Base-by-base conservation (phyloP, 768 basidiomycete genomes). In the Fistulinella prunicolor region DNA sequence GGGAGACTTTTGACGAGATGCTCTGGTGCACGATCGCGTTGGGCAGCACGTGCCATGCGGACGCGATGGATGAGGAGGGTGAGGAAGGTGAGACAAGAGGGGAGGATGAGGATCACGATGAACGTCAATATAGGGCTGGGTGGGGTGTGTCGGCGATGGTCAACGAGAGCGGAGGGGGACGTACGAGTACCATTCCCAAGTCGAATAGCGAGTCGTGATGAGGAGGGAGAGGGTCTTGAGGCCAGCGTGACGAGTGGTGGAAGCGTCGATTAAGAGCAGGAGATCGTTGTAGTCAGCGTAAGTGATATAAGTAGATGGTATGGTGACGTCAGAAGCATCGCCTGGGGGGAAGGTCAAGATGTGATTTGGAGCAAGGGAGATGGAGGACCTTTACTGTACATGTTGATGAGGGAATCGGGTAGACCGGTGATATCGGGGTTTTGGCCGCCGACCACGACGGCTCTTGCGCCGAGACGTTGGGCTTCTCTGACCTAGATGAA, bases 181-280 rank as follows among this genome's bases (percentile, higher is more conserved):
- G 55, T 58, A 91, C 89, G 88, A 91, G 62, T 91, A 92, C 90
- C 92, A 94, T 61, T 93, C 89, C 85, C 90, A 94, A 36, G 85
- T 80, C 13, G 86, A 85, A 60, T 85, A 86, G 53, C 89, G 86
- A 5, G 85, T 82, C 13, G 80, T 87, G 58, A 92, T 85, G 49
- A 86, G 72, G 21, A 92, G 70, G 2, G 87, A 86, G 23, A 92
- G 75, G 0, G 89, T 91, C 36, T 74, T 78, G 41, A 90, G 59
- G 35, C 87, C 89, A 30, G 83, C 82, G 59, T 91, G 86, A 19
- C 88, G 86, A 3, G 86, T 86, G 49, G 89, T 90, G 30, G 86
- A 89, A 22, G 77, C 68, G 20, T 75, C 68, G 49, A 94, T 87
- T 48, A 94, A 72, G n/a, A 75, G 69, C 46, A 73, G 76, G 22